Evolutionary conservation across 495 filamentous ascomycete genomes (phyloP).

Genomic region (Rusavskia elegans): DNA sequence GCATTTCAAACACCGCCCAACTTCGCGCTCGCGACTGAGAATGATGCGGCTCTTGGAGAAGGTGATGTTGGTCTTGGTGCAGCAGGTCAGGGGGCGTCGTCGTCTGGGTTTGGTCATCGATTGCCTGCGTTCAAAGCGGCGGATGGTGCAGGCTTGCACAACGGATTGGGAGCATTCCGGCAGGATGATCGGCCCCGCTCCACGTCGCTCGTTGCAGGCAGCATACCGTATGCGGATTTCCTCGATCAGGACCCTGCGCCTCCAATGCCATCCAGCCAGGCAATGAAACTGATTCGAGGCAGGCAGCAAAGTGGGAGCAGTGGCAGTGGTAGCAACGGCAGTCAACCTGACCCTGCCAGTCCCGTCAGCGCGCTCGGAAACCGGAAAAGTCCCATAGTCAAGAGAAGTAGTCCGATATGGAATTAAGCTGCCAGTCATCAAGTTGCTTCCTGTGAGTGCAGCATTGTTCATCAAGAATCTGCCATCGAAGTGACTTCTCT

Average conservation of each 20-base stretch:
- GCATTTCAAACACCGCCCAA: slow-evolving; percentile 25
- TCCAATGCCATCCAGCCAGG: slow-evolving; percentile 13
- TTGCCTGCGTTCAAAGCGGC: slow-evolving; percentile 16
- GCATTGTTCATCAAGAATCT: too few species aligned
- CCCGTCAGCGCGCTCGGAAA: slow-evolving; percentile 5
- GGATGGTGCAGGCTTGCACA: slow-evolving; percentile 12
- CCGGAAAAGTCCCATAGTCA: slow-evolving; percentile 11
- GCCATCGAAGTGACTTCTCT: too few species aligned
- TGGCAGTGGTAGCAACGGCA: slow-evolving; percentile 28
- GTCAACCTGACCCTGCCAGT: slow-evolving; percentile 21
- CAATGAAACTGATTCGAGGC: slow-evolving; percentile 10
- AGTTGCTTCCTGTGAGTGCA: background rate
- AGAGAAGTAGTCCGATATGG: slow-evolving; percentile 14
- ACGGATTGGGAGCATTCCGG: slow-evolving; percentile 25
- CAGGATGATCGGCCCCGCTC: slow-evolving; percentile 10
- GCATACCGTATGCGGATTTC: slow-evolving; percentile 10
- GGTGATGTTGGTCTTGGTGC: slow-evolving; percentile 30
- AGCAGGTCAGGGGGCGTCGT: slow-evolving; percentile 18
- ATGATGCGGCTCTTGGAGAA: slow-evolving; percentile 32
- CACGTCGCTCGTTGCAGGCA: slow-evolving; percentile 10
- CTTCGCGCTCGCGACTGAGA: slow-evolving; percentile 26
- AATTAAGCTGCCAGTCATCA: slow-evolving; percentile 4
- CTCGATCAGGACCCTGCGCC: slow-evolving; percentile 13
- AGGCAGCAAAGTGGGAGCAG: slow-evolving; percentile 25
- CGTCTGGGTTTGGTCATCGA: slow-evolving; percentile 7